A percentile compares a stretch with the other conserved stretches of the same genome.
Evolutionary conservation across 768 basidiomycete species (phyloP).

Genomic region (Pleurotus tuoliensis): DNA sequence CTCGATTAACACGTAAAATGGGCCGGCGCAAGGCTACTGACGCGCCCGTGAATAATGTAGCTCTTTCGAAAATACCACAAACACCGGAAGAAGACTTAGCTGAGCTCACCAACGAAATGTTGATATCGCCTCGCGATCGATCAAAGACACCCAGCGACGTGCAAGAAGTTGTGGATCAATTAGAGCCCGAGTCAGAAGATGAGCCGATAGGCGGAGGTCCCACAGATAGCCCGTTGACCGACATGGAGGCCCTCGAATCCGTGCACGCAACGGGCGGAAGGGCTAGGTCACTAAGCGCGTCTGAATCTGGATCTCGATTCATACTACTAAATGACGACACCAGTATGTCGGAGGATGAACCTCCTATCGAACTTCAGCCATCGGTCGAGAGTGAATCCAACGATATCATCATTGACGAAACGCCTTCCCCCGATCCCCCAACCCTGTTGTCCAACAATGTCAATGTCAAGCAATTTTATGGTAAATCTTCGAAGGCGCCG

Average conservation of each 20-base stretch:
- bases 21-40: constrained; percentile 9
- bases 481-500: not conserved
- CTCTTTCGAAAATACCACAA: not conserved
- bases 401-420: not conserved
- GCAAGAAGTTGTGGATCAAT: constrained; percentile 7
- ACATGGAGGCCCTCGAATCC: not conserved
- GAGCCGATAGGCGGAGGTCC: constrained; percentile 4
- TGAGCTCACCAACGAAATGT: not conserved
- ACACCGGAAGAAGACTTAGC: not conserved
- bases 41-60: not conserved
- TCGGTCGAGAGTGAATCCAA: not conserved
- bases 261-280: not conserved
- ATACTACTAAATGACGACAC: not conserved
- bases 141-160: constrained; percentile 10
- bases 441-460: not conserved
- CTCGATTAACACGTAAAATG: constrained; percentile 14
- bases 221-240: not conserved
- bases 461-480: not conserved
- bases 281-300: not conserved
- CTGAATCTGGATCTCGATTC: not conserved
- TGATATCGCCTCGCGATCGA: not conserved
- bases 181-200: not conserved
- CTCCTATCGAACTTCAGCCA: not conserved
- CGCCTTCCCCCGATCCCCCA: not conserved
- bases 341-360: not conserved